Percentiles rank a stretch among this genome's conserved stretches.
Evolutionary conservation across 768 basidiomycete species (phyloP).

Genomic region (Amanita rimosa): DNA sequence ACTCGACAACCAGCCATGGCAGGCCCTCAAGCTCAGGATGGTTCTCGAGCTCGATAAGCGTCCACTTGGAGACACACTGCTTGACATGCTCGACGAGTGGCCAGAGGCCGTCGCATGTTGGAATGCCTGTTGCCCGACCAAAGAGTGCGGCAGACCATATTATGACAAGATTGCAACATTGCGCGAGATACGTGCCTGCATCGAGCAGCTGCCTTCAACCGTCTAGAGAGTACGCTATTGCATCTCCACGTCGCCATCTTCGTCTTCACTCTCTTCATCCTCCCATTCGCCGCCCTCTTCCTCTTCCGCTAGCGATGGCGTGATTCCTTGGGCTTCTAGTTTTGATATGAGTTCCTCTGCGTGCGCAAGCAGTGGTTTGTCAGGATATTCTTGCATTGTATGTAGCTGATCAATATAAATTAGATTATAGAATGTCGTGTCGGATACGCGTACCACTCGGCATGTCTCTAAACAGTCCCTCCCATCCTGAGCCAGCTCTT

Average conservation of each 20-base stretch:
- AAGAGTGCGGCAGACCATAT: constrained; percentile 19
- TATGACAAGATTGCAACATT: constrained; percentile 25
- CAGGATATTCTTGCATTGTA: constrained; percentile 58
- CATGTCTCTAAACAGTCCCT: constrained; percentile 80
- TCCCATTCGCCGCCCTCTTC: constrained; percentile 48
- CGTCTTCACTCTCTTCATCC: constrained; percentile 63
- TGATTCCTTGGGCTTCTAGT: constrained; percentile 56
- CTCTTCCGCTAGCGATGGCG: constrained; percentile 45
- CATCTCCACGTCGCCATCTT: constrained; percentile 51
- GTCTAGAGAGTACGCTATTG: constrained; percentile 18
- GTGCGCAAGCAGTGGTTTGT: constrained; percentile 68
- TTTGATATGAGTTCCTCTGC: constrained; percentile 59
- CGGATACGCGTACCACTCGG: constrained; percentile 44
- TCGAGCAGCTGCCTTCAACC: constrained; percentile 16
- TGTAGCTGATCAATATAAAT: constrained; percentile 41
- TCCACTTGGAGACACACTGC: constrained; percentile 26
- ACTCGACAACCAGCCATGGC: constrained; percentile 26
- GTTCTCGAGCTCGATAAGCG: constrained; percentile 26
- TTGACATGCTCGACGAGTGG: constrained; percentile 29
- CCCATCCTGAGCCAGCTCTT: constrained; percentile 70
- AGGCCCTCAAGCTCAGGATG: constrained; percentile 27
- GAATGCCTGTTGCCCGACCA: constrained; percentile 21
- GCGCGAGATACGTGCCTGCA: constrained; percentile 19
- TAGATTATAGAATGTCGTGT: not conserved
- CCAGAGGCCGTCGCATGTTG: constrained; percentile 28